Evolutionary conservation across 495 filamentous ascomycete genomes (phyloP).

Genomic region (Staphylotrichum longicolle): DNA sequence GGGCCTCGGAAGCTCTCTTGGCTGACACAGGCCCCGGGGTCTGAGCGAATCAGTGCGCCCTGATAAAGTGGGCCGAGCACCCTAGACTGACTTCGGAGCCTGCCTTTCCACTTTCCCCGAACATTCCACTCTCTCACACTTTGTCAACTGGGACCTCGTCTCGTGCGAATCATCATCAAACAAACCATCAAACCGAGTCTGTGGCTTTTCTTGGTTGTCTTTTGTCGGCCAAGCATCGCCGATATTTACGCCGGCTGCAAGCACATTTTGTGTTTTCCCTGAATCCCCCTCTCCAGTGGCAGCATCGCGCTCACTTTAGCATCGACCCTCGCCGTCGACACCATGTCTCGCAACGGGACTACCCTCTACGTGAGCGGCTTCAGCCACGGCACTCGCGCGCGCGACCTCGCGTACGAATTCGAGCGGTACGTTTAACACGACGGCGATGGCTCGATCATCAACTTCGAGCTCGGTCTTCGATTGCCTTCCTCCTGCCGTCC

Average conservation of each 20-base stretch:
- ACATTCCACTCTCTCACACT: slow-evolving; percentile 16
- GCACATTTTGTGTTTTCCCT: background rate
- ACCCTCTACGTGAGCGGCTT: slow-evolving; percentile 98
- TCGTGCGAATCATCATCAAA: slow-evolving; percentile 8
- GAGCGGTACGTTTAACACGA: slow-evolving; percentile 68
- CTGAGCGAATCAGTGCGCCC: slow-evolving; percentile 8
- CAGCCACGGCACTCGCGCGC: slow-evolving; percentile 96
- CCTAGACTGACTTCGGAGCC: slow-evolving; percentile 18
- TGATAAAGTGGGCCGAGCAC: slow-evolving; percentile 11
- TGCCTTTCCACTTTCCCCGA: slow-evolving; percentile 20
- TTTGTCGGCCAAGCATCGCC: slow-evolving; percentile 11
- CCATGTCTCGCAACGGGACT: slow-evolving; percentile 88
- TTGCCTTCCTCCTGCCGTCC: slow-evolving; percentile 34
- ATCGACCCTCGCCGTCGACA: slow-evolving; percentile 20
- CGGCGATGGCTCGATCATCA: slow-evolving; percentile 47
- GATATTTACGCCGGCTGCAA: background rate
- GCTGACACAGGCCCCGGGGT: slow-evolving; percentile 18
- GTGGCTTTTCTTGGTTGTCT: slow-evolving; percentile 16
- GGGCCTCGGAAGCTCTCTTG: slow-evolving; percentile 3
- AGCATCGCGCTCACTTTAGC: slow-evolving; percentile 2
- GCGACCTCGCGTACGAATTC: slow-evolving; percentile 99
- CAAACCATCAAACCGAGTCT: no score
- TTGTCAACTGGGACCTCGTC: slow-evolving; percentile 5
- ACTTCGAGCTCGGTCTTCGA: slow-evolving; percentile 43
- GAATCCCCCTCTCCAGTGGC: slow-evolving; percentile 1